Evolutionary conservation across 169 alveolate species (phyloP).

Genomic region (Theileria luwenshuni): DNA sequence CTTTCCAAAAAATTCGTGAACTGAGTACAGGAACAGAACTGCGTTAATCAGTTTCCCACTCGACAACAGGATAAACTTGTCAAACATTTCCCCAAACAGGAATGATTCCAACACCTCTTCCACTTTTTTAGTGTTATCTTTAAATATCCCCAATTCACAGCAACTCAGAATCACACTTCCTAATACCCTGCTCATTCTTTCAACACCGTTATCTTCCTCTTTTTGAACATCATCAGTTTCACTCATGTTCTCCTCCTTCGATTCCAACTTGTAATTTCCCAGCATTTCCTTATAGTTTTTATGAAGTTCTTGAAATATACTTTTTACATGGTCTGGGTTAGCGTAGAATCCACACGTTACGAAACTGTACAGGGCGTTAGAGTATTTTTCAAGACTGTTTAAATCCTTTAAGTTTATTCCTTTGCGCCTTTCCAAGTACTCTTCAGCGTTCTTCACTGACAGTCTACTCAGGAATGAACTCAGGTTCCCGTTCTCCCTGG

Average conservation of each 20-base stretch:
- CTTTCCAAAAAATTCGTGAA: background rate
- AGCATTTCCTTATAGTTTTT: background rate
- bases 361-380: background rate
- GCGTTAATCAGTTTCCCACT: constrained; percentile 38
- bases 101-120: constrained; percentile 3
- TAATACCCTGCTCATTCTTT: background rate
- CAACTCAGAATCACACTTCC: constrained; percentile 23
- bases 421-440: constrained; percentile 1
- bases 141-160: constrained; percentile 26
- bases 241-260: background rate
- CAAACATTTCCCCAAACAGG: background rate
- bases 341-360: background rate
- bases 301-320: background rate
- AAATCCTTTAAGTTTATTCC: background rate
- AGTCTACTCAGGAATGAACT: constrained; percentile 6
- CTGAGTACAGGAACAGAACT: constrained; percentile 22
- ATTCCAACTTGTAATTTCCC: background rate
- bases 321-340: background rate
- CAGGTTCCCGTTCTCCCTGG: constrained; percentile 7
- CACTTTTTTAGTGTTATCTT: background rate
- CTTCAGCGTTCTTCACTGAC: background rate
- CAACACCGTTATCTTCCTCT: background rate
- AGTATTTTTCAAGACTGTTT: background rate
- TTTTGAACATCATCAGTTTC: background rate
- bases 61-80: background rate